Base-by-base conservation (phyloP, 257 asterid genomes). In the Solanum gandarillasii region DNA sequence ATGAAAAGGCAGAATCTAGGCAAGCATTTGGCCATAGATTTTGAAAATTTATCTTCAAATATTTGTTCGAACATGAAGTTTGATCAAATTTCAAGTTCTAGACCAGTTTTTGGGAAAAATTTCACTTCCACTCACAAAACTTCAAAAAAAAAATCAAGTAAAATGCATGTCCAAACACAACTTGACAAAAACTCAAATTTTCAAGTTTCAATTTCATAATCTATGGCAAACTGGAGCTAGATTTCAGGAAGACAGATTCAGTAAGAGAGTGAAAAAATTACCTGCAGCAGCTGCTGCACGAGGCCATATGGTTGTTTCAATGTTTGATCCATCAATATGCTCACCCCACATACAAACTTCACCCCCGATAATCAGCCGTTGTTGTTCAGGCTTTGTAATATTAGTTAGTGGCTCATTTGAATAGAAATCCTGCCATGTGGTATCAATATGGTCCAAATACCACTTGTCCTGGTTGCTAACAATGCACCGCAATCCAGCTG, bases 251-350 rank as follows among this genome's bases (percentile, higher is more conserved):
- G 48, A 87, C 23, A 79, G 14, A 46, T 81, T 16, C 68, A 81
- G 18, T 79, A 70, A 55, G n/a, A 39, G 12, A 43, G 82, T 20
- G 5, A 41, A 36, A 60, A 85, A 10, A 35, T 79, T 91, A 96
- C 99, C 99, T 89, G 99, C 99, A 21, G 99, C 99, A 29, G 99
- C 99, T 2, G 99, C 98, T 67, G 99, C 99, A 4, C 99, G 93
- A 0, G 99, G 99, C 99, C 99, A 96, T 91, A 96, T 93, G 2
- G 98, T 95, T 89, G 93, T 98, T 92, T 94, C 96, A 58, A 96
- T 94, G 79, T 95, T 92, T n/a, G 99, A 96, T 9, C 90, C 95
- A 86, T 96, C 99, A 6, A 95, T 84, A 23, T 87, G 92, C 85
- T 96, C 99, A 3, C 90, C 99, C 99, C 99, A 96, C 96, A 67